Base-by-base conservation (phyloP, 2,329 filamentous ascomycete genomes). In the Pseudogymnoascus sp. region DNA sequence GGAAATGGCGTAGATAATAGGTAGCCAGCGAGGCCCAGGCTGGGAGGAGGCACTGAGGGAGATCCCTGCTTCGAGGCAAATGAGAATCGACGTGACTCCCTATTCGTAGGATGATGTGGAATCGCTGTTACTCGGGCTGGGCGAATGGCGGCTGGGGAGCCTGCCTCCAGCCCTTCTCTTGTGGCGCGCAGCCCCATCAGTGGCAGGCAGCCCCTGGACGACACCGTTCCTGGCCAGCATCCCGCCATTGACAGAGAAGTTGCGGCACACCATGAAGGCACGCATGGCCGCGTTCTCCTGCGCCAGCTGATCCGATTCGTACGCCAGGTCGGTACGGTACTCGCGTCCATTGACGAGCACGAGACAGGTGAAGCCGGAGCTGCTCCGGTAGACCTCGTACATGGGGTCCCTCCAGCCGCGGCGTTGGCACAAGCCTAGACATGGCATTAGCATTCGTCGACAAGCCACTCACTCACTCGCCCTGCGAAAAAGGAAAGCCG, bases 201-300 rank as follows among this genome's bases (percentile, higher is more conserved):
- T 71, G 61, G 82, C 76, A 66, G 85, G 85, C 37, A 87, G 78
- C 58, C 85, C 85, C 74, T 87, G 85, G 65, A 87, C 84, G 65
- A 87, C 86, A 43, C 85, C 85, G 70, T 87, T 87, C 66, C 84
- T 82, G 65, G 84, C 85, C 65, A 87, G 79, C 91, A 96, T 96
- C 73, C 93, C 93, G 70, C 95, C 92, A 73, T 96, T 97, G 74
- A 95, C 90, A 61, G 91, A 96, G 77, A 97, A 97, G 81, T 96
- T 96, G 66, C 92, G 88, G 80, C 93, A 97, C 67, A 97, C 94
- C 85, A 96, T 93, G 76, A 96, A 97, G 62, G 93, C 93, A 65
- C 92, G 89, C 84, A 95, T 95, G 63, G 93, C 93, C 25, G 93
- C 93, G 70, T 93, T 94, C 75, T 97, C 92, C 72, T 92, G 90